These are phyloP conservation scores for Epicoccum sorghinum DNA, from an alignment of 2,329 filamentous ascomycete species.

Conservation along the genomic window DNA sequence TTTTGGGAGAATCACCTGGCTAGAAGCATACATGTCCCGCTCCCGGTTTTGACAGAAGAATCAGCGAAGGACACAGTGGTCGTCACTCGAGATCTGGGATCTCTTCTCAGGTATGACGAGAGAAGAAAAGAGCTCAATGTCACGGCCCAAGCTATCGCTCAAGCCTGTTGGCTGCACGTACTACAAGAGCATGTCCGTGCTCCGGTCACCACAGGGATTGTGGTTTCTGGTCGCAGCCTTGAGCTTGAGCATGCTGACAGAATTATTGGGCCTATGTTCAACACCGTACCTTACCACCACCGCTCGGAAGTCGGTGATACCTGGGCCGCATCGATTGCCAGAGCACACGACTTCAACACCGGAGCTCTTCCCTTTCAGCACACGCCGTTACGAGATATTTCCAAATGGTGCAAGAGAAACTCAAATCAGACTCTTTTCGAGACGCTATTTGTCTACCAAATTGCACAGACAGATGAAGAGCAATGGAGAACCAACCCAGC, in stretches of 20 bases:
- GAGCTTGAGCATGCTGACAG: constrained; percentile 68
- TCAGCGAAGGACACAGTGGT: constrained; percentile 26
- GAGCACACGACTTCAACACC: constrained; percentile 74
- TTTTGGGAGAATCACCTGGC: constrained; percentile 73
- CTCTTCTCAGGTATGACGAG: constrained; percentile 54
- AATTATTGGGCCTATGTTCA: constrained; percentile 85
- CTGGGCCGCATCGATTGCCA: constrained; percentile 65
- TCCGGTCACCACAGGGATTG: constrained; percentile 69
- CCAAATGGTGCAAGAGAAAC: constrained; percentile 73
- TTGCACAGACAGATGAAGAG: constrained; percentile 36
- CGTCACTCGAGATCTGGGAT: constrained; percentile 43
- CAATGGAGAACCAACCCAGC: constrained; percentile 42
- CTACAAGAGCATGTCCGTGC: constrained; percentile 60
- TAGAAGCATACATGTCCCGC: constrained; percentile 35
- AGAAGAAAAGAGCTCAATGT: constrained; percentile 67
- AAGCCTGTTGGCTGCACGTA: constrained; percentile 74
- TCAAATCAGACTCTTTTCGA: constrained; percentile 68
- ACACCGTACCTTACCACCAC: constrained; percentile 78
- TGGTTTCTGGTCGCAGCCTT: constrained; percentile 79
- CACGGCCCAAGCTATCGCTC: constrained; percentile 78
- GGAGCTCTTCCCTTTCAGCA: constrained; percentile 75
- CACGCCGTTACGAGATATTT: constrained; percentile 77
- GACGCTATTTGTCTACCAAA: constrained; percentile 81
- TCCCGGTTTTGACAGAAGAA: constrained; percentile 36
- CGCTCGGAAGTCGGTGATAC: constrained; percentile 53